Evolutionary conservation across 106 monocot species (phyloP), one percentile per base, ranked within the genome.

Genomic region (Platanthera guangdongensis): DNA sequence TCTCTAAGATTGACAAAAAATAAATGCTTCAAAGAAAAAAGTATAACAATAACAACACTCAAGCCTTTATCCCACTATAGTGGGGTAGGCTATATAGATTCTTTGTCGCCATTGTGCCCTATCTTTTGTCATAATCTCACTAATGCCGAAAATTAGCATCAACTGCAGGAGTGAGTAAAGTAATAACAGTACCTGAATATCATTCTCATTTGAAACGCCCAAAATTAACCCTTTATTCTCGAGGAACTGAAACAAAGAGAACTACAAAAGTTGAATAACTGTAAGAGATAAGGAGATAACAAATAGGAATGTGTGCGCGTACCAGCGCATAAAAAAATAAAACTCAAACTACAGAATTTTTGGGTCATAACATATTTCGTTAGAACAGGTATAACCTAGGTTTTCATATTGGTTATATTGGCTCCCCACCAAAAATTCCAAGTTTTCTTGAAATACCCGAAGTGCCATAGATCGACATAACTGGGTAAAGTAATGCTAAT

Each of bases 201-300:
- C 94, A 89, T 99, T 94, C 62, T 94, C 94, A 84, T 92, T 99
- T 49, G 89, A 86, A 51, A 99, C 75, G 53, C 89, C 85, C 19
- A 99, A 64, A 79, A 99, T 82, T 32, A 94, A 83, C 71, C 97
- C 97, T 88, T 87, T 87, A 76, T 99, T 99, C 28, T 84, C 81
- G 71, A 99, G 54, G 81, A 99, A 99, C 97, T 99, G 94, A 76
- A 93, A 83, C 16, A 81, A 39, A 39, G 39, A 39, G 39, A 39
- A 39, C 39, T 39, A 39, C 39, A 39, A 39, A 39, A 39, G 39
- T 39, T 39, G 39, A 39, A 39, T 39, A 39, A 39, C 39, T 39
- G 39, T 39, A 39, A 39, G 3, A 39, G 39, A 39, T 39, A 39
- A 80, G 77, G 16, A 75, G 39, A 57, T 7, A 55, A 8, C 52